phyloP scores from a whole-genome alignment of 2,329 filamentous ascomycete species.

The Hypoxylon sp. region DNA sequence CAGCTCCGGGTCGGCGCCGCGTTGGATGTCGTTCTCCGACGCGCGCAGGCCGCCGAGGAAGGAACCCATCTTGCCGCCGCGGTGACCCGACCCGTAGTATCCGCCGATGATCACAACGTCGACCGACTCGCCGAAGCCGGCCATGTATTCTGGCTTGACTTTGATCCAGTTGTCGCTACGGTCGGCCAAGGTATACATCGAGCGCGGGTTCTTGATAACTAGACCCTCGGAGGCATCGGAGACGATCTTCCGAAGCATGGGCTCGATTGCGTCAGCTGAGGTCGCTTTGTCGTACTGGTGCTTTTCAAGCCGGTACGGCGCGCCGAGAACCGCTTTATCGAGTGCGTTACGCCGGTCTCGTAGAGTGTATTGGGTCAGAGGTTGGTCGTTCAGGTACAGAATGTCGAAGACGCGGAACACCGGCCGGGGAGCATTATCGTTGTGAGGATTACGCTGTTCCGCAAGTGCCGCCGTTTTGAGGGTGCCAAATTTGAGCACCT shows the following conservation, averaged over 20 bases:
- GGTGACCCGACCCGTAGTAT: conserved; percentile 88
- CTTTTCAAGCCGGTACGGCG: conserved; percentile 83
- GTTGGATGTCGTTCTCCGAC: conserved; percentile 73
- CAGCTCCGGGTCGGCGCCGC: conserved; percentile 74
- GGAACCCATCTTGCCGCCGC: conserved; percentile 84
- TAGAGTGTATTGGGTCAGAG: conserved; percentile 84
- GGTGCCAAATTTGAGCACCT: conserved; percentile 89
- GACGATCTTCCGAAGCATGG: conserved; percentile 82
- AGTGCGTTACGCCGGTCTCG: conserved; percentile 83
- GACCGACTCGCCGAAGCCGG: conserved; percentile 91
- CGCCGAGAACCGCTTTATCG: conserved; percentile 74
- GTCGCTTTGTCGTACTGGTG: conserved; percentile 77
- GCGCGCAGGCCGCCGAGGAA: conserved; percentile 91
- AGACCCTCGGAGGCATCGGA: conserved; percentile 89
- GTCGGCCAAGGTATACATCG: conserved; percentile 86
- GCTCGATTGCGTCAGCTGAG: conserved; percentile 79
- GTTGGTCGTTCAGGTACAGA: conserved; percentile 83
- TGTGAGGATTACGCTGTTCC: conserved; percentile 79
- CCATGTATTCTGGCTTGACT: conserved; percentile 99
- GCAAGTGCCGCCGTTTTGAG: conserved; percentile 90
- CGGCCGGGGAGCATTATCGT: conserved; percentile 74
- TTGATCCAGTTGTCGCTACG: conserved; percentile 98
- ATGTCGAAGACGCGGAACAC: conserved; percentile 92
- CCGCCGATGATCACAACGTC: conserved; percentile 92
- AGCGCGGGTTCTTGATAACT: conserved; percentile 92